Evolutionary conservation across 1,284 basidiomycete species (phyloP), one percentile per base, ranked within the genome.

Genomic region (Melampsora larici-populina): DNA sequence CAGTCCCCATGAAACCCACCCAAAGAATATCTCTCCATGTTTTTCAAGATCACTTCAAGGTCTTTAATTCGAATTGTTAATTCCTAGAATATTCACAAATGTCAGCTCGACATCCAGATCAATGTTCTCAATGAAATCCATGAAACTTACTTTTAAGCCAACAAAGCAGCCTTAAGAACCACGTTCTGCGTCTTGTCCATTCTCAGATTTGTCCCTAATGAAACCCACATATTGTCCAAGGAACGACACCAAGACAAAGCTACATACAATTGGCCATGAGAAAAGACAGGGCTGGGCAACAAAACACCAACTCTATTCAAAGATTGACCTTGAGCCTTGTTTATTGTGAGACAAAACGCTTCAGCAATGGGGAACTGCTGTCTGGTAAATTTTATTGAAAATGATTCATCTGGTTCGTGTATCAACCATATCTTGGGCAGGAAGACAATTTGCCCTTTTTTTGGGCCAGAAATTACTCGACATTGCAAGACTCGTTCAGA

Each of bases 241-340:
- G 36, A 36, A 4, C 36, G 36, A 15, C 43, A 43, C 43, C 43
- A 2, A 15, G 85, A 86, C 15, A 86, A 81, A 11, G 85, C 86
- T 43, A 86, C 86, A 82, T 87, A 86, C 0, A 87, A 81, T 72
- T 86, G 85, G 0, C 86, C 85, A 83, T 87, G 86, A 1, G 82
- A 49, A 78, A 87, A 87, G 0, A 86, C 85, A 0, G 84, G 82
- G 7, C 77, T 68, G 0, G 81, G 83, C 0, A 87, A 73, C 79
- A 86, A 82, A 5, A 85, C 29, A 1, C 82, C 83, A 40, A 85
- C 81, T 70, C 80, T 78, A 33, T 78, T 80, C 1, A 84, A 80
- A 15, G 85, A 86, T 78, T 87, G 86, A 0, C 87, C 86, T 80
- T 87, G 86, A 0, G 84, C 51, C 72, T 86, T 86, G 80, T 87